Base-by-base conservation (phyloP, 139 green algal genomes). In the Parachlorella kessleri region DNA sequence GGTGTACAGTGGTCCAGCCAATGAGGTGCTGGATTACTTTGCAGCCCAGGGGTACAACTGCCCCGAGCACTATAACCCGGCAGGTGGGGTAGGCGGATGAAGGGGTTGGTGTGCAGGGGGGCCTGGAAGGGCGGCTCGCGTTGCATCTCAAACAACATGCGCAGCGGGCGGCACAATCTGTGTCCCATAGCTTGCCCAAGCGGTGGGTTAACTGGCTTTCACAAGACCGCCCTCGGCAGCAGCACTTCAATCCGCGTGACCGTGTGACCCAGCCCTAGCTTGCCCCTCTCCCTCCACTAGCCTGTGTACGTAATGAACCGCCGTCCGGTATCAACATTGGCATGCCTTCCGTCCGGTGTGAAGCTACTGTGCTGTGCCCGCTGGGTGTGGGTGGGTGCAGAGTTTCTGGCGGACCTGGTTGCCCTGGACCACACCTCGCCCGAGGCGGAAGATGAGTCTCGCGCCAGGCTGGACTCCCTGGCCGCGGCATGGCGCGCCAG, bases 401-500 rank as follows among this genome's bases (percentile, higher is more conserved):
- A 98, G 84, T 98, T 96, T 82, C 64, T 98, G 59, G 91, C 94
- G 8, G 95, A 99, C 85, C 86, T 97, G 28, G 93, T 98, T 30
- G 90, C 90, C 5, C 76, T 97, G 18, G 94, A 98, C 83, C 86
- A 86, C 64, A 87, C 84, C 36, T 88, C 64, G 39, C 36, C 81
- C 28, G 91, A 94, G 36, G 55, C 81, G 14, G 87, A 93, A 82
- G 77, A 54, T 1, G 81, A 82, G 6, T 86, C 77, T 35, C 73
- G 76, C 28, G 65, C 76, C n/a, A 76, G 93, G 2, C 65, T 97
- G 54, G 42, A 72, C 67, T 71, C 85, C 33, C 48, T 80, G n/a
- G 74, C 63, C n/a, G 76, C 40, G 26, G 70, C 70, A 4, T 82
- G 69, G 76, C 41, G 66, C 42, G 37, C 38, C 5, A 14, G 48